Evolutionary conservation across 352 stramenopile species (phyloP), one percentile per base, ranked within the genome.

Genomic region (Phytophthora citricola): DNA sequence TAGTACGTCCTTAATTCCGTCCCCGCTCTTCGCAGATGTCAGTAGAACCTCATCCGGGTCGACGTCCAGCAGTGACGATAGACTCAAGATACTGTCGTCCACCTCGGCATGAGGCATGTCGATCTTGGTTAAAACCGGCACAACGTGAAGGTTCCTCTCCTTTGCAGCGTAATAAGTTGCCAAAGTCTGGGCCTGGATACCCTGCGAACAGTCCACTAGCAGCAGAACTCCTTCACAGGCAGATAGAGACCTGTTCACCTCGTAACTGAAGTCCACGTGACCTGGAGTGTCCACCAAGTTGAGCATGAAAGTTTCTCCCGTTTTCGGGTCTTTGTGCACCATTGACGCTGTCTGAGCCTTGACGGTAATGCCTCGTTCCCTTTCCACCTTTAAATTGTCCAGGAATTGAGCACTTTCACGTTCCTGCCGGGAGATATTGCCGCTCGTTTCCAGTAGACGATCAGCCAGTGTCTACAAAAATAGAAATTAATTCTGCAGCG

Each of bases 211-310:
- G 77, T 99, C 98, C 39, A 99, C 96, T 5, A 99, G 77, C 29
- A 99, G 73, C n/a, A 99, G 73, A 34, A 98, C 97, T 27, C 98
- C 98, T 78, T 99, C 92, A 65, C 98, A 99, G 47, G 97, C 95
- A 0, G 92, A 92, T 17, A 99, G 78, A 50, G 91, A 98, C 49
- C 98, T 91, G 36, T 90, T 92, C 17, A 99, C 98, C 78, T 99
- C 98, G 73, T 98, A 99, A 54, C 85, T 97, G 69, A 99, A 99
- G 84, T 99, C 98, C 27, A 98, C 96, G 74, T 99, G 97, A 10
- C 98, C 87, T 0, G 97, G 97, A 10, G 97, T 99, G 75, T 99
- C 97, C 20, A 99, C 91, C 41, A 99, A 89, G 71, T 99, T 99
- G 1, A 99, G 75, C 45, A 99, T 76, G 61, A 99, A 99, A 46